Evolutionary conservation across 2,329 filamentous ascomycete genomes (phyloP), one percentile per base, ranked within the genome.

Genomic region (Mollisiaceae sp.): DNA sequence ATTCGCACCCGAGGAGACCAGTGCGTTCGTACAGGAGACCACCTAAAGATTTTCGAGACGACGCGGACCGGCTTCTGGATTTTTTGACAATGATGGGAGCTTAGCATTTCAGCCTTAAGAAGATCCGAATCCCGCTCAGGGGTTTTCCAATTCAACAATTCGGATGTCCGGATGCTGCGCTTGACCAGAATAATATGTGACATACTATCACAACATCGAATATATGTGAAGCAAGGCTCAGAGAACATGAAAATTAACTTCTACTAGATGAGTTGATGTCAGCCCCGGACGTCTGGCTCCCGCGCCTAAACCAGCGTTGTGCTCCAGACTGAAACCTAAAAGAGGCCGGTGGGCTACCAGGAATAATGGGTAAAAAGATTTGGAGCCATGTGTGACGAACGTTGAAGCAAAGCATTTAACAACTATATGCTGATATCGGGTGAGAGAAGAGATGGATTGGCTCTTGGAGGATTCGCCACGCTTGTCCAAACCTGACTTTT

Each of bases 391-490:
- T 54, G 50, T 35, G 12, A 54, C 50, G 11, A 35, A 54, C 22
- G 24, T 35, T 54, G 50, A 35, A 54, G 50, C 50, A 54, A 54
- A 54, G 24, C 27, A 54, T 54, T 54, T 54, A 54, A 18, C 50
- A 54, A 32, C 50, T 54, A 54, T 54, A 54, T 54, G 50, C 50
- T 54, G 50, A 54, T 54, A 18, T 54, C 50, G 50, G 50, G 32
- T 18, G 50, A 11, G 22, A 9, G n/a, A 50, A 22, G 45, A 50
- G 12, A 50, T 50, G 9, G 45, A 11, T 24, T n/a, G 5, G 15
- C n/a, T 20, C n/a, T 24, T 2, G 20, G 20, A 50, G 50, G 4
- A 35, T 35, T 15, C 11, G 14, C 12, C 18, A 1, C 24, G 22
- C 8, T 35, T 35, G 50, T 11, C 14, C 15, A 18, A 2, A 32